Conservation (phyloP, 176 grass and related monocot species). For the Oropetium thomaeum region DNA sequence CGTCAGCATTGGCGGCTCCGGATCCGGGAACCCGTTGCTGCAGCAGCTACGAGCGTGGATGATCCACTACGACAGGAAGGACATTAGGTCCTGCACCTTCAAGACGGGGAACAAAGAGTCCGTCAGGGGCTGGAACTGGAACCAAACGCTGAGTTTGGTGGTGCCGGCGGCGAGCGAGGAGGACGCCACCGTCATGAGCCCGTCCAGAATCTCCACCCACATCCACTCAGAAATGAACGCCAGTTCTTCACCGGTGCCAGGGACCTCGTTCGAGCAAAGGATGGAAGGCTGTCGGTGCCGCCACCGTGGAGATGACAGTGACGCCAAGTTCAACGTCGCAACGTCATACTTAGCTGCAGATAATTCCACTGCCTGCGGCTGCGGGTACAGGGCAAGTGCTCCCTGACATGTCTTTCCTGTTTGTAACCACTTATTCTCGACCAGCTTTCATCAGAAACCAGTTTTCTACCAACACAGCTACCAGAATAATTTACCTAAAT, state of each 20-base stretch:
- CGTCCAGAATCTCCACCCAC: constrained; percentile 22
- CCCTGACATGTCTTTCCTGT: background rate
- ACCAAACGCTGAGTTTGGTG: no score
- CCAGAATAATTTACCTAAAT: no score
- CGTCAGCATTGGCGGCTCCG: background rate
- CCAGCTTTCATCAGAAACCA: no score
- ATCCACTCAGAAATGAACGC: constrained; percentile 36
- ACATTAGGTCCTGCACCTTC: constrained; percentile 45
- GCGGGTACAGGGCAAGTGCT: constrained; percentile 11
- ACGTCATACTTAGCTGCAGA: background rate
- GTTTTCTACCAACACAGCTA: no score
- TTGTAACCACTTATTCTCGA: no score
- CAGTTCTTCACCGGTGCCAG: background rate
- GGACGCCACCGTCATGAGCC: constrained; percentile 24
- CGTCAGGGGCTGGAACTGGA: no score
- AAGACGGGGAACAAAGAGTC: constrained; percentile 32
- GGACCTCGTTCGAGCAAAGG: constrained; percentile 25
- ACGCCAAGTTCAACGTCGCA: background rate
- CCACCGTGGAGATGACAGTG: constrained; percentile 14
- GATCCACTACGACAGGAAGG: constrained; percentile 46
- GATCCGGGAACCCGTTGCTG: constrained; percentile 24
- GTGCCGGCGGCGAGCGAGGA: background rate
- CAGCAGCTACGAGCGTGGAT: constrained; percentile 40
- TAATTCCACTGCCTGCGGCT: no score
- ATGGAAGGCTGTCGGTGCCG: constrained; percentile 13